Percentiles rank a stretch among this genome's conserved stretches.
Conservation (phyloP, 1,139 yeast genomes). For the Lodderomyces margitis region DNA sequence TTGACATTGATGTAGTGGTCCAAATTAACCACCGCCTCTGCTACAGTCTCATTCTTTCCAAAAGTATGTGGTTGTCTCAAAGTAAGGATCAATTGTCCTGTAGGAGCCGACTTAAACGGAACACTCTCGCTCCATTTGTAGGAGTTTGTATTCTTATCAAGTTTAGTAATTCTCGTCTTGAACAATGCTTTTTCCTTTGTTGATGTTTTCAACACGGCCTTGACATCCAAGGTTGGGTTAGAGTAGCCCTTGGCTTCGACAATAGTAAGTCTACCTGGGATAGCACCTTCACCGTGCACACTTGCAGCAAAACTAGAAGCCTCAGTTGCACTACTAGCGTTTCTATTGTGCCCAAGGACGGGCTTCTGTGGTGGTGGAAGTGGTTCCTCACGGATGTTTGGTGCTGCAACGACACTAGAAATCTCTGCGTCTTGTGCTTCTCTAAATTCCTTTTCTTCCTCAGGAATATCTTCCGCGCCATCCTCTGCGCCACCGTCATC, state of each 20-base stretch:
- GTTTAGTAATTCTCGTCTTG: conserved; percentile 63
- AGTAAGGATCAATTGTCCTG: conserved; percentile 55
- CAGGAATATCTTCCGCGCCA: conserved; percentile 10
- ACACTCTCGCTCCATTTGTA: conserved; percentile 64
- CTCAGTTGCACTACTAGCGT: conserved; percentile 26
- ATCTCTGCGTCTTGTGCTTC: conserved; percentile 12
- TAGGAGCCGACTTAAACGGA: conserved; percentile 64
- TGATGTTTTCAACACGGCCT: conserved; percentile 49
- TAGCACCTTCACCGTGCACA: conserved; percentile 35
- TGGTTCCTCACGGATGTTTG: conserved; percentile 34
- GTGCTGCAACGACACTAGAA: conserved; percentile 23
- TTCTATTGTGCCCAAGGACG: conserved; percentile 25
- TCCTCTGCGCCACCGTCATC: conserved; percentile 4
- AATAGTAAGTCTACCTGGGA: conserved; percentile 56
- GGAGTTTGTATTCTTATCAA: conserved; percentile 40
- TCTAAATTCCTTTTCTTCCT: conserved; percentile 16
- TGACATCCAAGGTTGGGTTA: conserved; percentile 43
- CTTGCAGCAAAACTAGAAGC: conserved; percentile 38
- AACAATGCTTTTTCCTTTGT: conserved; percentile 57
- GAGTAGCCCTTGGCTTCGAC: conserved; percentile 39
- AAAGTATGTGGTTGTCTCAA: conserved; percentile 70
- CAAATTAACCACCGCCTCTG: conserved; percentile 47
- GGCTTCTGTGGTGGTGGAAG: conserved; percentile 41
- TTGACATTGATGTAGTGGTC: conserved; percentile 35
- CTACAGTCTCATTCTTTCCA: conserved; percentile 69